phyloP scores from a whole-genome alignment of 257 asterid genomes.

The Vinca minor region DNA sequence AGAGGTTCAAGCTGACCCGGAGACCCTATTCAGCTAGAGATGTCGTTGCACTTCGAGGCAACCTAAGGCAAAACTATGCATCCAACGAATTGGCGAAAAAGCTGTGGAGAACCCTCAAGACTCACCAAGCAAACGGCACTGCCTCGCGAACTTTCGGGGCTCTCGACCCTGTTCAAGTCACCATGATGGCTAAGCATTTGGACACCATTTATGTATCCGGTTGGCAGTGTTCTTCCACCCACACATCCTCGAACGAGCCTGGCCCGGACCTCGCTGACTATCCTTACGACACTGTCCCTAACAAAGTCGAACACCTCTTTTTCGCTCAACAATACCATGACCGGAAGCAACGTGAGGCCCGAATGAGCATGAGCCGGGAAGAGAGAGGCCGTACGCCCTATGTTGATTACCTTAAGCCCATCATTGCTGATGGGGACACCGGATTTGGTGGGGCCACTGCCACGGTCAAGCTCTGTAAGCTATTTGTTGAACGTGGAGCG shows the following conservation, averaged over 20 bases:
- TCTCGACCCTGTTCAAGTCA: slow-evolving; percentile 92
- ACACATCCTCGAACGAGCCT: slow-evolving; percentile 87
- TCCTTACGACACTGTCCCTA: slow-evolving; percentile 94
- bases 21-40: slow-evolving; percentile 93
- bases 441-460: slow-evolving; percentile 99
- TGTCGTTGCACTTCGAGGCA: slow-evolving; percentile 84
- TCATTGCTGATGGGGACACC: slow-evolving; percentile 94
- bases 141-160: slow-evolving; percentile 94
- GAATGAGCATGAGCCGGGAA: slow-evolving; percentile 71
- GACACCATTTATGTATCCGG: slow-evolving; percentile 93
- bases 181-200: slow-evolving; percentile 93
- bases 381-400: slow-evolving; percentile 66
- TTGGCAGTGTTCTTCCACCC: slow-evolving; percentile 99
- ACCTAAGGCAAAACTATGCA: slow-evolving; percentile 60
- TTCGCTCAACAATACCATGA: slow-evolving; percentile 94
- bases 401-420: slow-evolving; percentile 81
- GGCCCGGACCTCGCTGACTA: slow-evolving; percentile 98
- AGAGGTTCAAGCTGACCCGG: slow-evolving; percentile 68
- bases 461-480: slow-evolving; percentile 85
- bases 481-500: slow-evolving; percentile 95
- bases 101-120: slow-evolving; percentile 88
- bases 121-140: slow-evolving; percentile 78
- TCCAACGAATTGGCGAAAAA: slow-evolving; percentile 83
- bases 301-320: slow-evolving; percentile 91
- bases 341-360: slow-evolving; percentile 81